Percentiles rank a stretch among this genome's conserved stretches.
Evolutionary conservation across 345 rosid species (phyloP).

Genomic region (Erucastrum elatum): DNA sequence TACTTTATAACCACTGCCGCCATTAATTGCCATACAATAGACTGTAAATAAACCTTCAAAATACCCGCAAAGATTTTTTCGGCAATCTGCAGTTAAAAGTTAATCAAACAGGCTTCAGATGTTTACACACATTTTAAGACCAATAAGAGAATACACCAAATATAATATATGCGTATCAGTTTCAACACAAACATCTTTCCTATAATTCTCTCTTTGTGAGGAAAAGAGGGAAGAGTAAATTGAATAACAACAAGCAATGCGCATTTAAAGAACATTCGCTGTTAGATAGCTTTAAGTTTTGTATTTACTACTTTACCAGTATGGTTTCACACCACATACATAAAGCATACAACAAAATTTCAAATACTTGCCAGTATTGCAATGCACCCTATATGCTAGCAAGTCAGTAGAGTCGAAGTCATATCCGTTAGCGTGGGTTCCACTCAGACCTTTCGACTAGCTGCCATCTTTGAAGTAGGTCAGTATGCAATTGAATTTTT

Average conservation of each 20-base stretch:
- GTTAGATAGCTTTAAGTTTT: conserved; percentile 15
- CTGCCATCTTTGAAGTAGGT: conserved; percentile 43
- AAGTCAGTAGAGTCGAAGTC: conserved; percentile 38
- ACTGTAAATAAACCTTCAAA: conserved; percentile 76
- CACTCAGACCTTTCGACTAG: conserved; percentile 41
- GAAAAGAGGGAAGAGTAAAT: not conserved
- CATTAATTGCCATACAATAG: conserved; percentile 77
- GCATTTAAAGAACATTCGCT: conserved; percentile 18
- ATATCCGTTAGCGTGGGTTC: conserved; percentile 38
- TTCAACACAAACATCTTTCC: conserved; percentile 15
- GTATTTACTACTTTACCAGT: not conserved
- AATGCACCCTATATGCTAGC: conserved; percentile 40
- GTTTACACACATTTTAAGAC: conserved; percentile 1
- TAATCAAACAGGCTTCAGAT: conserved; percentile 10
- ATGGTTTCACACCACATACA: conserved; percentile 14
- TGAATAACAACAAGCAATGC: conserved; percentile 16
- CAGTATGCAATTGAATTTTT: conserved; percentile 30
- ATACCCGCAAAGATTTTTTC: conserved; percentile 80
- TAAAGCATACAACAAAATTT: conserved; percentile 24
- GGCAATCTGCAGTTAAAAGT: conserved; percentile 68
- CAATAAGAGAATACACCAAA: conserved; percentile 5
- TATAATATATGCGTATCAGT: conserved; percentile 9
- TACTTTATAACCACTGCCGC: conserved; percentile 78
- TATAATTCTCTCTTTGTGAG: not conserved
- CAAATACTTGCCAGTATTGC: conserved; percentile 41